Base-by-base conservation (phyloP, 805 yeast species). In the Saturnispora ahearnii region DNA sequence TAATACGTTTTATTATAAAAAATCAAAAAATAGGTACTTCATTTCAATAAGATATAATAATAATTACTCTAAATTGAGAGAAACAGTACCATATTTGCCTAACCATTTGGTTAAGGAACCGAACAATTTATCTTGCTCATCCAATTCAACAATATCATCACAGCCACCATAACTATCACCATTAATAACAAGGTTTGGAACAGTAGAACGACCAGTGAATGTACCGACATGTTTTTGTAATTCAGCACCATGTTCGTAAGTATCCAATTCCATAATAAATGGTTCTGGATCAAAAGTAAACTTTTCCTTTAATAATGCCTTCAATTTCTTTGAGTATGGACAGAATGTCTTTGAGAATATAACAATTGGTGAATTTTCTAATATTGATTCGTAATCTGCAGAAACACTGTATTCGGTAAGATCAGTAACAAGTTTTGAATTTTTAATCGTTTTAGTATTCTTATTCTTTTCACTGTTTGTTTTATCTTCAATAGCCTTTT, bases 151-250 rank as follows among this genome's bases (percentile, higher is more conserved):
- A 63, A 93, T 78, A 50, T 90, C 97, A 64, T 88, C 96, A 38
- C 79, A 79, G 3, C 99, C 99, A 37, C 99, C 99, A 56, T 85
- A 75, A 44, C 91, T 82, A 26, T 75, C 64, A 8, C 85, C 84
- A 50, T 81, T 84, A 48, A 91, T 77, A 48, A 87, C 72, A 21
- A 93, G 77, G 62, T 93, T 93, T 26, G 99, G 99, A 12, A 93
- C 99, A 0, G 98, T 91, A 29, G 68, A 68, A 57, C 96, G 79
- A 6, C 93, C 95, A 4, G 96, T 79, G 50, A 74, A 65, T 46
- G 73, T 70, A 15, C 74, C 83, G 47, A 93, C 73, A 64, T 84
- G 83, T 15, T 71, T 77, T 66, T 90, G 97, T 53, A 93, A 73
- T 53, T 77, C 84, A 3, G 69, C 64, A 1, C 97, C 97, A 62